Percentiles rank a stretch among this genome's conserved stretches.
These are phyloP conservation scores for Arthrobotrys iridis DNA, from an alignment of 2,329 filamentous ascomycete species.

Conservation along the genomic window DNA sequence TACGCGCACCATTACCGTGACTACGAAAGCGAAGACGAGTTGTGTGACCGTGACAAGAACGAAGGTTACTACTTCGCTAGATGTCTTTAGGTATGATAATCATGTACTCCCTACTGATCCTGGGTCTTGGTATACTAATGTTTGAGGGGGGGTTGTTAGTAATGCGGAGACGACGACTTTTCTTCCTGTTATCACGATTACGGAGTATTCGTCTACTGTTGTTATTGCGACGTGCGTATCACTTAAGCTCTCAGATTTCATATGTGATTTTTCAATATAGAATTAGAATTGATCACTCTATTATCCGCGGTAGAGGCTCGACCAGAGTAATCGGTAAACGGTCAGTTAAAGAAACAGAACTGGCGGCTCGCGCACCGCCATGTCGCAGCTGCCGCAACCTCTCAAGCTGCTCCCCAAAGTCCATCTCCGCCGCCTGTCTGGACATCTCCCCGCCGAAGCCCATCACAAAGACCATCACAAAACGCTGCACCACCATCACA, in stretches of 20 bases:
- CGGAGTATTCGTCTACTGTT: conserved; percentile 6
- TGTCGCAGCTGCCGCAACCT: background rate
- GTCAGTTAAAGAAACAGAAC: background rate
- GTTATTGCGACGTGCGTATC: background rate
- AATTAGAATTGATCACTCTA: background rate
- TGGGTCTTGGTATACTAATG: background rate
- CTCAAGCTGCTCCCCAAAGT: conserved; percentile 1
- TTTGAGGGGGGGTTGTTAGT: background rate
- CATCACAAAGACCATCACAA: background rate
- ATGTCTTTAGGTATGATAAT: background rate
- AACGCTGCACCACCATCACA: background rate
- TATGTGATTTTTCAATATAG: background rate
- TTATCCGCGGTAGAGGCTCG: background rate
- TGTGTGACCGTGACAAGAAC: background rate
- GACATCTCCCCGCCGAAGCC: background rate
- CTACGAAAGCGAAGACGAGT: background rate
- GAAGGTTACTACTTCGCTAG: background rate
- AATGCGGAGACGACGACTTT: background rate
- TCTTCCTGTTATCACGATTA: background rate
- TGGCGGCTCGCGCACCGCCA: background rate
- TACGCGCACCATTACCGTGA: background rate
- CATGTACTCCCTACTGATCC: no score
- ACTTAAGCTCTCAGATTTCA: background rate
- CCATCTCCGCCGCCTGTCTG: conserved; percentile 2
- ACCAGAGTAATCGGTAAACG: conserved; percentile 11